Evolutionary conservation across 805 yeast genomes (phyloP), one percentile per base, ranked within the genome.

Genomic region (Pachysolen tannophilus): DNA sequence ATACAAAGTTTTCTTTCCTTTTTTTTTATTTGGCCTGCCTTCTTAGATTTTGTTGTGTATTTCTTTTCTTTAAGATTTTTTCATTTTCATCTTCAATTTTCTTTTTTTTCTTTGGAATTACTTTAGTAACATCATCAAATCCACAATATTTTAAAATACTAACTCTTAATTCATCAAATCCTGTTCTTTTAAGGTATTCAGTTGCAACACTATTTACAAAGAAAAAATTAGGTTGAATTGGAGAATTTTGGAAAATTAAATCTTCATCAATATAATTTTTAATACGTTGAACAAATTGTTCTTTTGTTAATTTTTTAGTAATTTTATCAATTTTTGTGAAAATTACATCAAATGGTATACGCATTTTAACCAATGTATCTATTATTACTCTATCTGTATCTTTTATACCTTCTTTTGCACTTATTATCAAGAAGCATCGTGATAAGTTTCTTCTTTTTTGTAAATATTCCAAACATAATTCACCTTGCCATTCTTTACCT

Each of bases 281-380:
- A 3, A 78, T 52, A 4, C 55, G 52, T n/a, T 50, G 48, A 19
- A 60, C 49, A 34, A 59, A 38, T 3, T 35, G 27, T 3, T 47
- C 43, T 19, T 57, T 55, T 35, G 54, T 49, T 21, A 42, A 31
- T 23, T 51, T 55, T 8, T 47, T 34, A 11, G 53, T 49, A 5
- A 80, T 48, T 41, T 65, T 65, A 51, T 87, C 96, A 31, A 79
- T 70, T 47, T 86, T 86, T 18, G 94, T 86, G 53, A 85, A 72
- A 0, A 86, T 71, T 5, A 86, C 56, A 40, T 83, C 90, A 55
- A 78, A 84, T 1, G 82, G 75, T 4, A 77, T 62, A 1, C 90
- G 94, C 32, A 59, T 48, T 2, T 58, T 58, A 1, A 56, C 59
- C 31, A 86, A 55, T 32, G 67, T 60, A 4, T 67, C 66, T 2